phyloP scores from a whole-genome alignment of 2,329 filamentous ascomycete genomes.

The Metarhizium guizhouense region DNA sequence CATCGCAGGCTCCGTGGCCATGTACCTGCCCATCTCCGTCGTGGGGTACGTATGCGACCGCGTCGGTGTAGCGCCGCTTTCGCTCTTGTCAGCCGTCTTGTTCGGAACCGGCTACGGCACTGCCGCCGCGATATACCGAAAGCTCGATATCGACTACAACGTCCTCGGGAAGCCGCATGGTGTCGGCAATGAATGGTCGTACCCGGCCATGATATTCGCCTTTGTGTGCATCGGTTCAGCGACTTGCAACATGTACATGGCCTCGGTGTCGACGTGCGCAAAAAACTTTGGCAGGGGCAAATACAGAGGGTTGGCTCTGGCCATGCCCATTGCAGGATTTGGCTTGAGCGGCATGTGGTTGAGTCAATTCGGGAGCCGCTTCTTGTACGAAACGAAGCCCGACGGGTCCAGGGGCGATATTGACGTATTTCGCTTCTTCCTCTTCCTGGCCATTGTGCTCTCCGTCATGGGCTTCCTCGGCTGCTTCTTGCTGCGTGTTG shows the following conservation, averaged over 20 bases:
- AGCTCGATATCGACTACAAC: constrained; percentile 37
- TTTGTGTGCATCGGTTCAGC: constrained; percentile 77
- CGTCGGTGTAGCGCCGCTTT: constrained; percentile 68
- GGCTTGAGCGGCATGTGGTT: constrained; percentile 94
- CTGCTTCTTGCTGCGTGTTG: constrained; percentile 62
- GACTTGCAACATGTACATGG: constrained; percentile 83
- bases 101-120: constrained; percentile 78
- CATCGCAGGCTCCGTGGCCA: constrained; percentile 75
- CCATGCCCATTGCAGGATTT: constrained; percentile 84
- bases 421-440: constrained; percentile 77
- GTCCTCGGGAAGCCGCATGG: constrained; percentile 24
- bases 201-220: constrained; percentile 73
- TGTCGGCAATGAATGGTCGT: constrained; percentile 52
- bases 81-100: constrained; percentile 60
- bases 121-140: constrained; percentile 67
- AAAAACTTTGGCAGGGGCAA: constrained; percentile 94
- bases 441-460: constrained; percentile 72
- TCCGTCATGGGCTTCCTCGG: constrained; percentile 64
- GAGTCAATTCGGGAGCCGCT: constrained; percentile 73
- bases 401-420: constrained; percentile 57
- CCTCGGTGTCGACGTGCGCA: constrained; percentile 86
- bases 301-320: constrained; percentile 80
- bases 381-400: constrained; percentile 61
- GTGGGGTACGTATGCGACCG: constrained; percentile 91
- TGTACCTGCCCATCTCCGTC: constrained; percentile 86